phyloP scores from a whole-genome alignment of 768 basidiomycete species.

The Phylloporus sp. region DNA sequence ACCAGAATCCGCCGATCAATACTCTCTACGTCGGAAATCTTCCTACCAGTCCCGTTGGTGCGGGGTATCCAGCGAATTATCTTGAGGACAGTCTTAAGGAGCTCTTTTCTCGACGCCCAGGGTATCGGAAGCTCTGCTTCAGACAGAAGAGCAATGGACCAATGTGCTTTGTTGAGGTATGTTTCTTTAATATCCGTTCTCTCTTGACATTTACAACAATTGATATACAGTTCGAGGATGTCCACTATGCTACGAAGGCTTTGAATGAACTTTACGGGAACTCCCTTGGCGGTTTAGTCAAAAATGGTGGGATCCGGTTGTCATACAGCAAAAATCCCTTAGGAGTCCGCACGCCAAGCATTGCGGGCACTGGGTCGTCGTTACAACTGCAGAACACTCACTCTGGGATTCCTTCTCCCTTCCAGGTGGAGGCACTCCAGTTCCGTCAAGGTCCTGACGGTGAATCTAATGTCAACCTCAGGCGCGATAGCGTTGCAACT shows the following conservation, averaged over 20 bases:
- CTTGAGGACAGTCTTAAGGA: slow-evolving; percentile 85
- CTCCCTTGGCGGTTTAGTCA: slow-evolving; percentile 86
- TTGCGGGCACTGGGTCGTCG: slow-evolving; percentile 33
- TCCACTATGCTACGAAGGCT: slow-evolving; percentile 78
- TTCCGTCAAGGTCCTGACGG: slow-evolving; percentile 29
- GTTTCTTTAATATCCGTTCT: slow-evolving; percentile 5
- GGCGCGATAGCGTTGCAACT: slow-evolving; percentile 26
- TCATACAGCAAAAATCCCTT: slow-evolving; percentile 98
- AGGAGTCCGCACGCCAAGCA: slow-evolving; percentile 83
- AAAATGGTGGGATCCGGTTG: slow-evolving; percentile 91
- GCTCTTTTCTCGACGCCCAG: slow-evolving; percentile 73
- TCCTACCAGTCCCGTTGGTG: slow-evolving; percentile 72
- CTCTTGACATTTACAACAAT: slow-evolving; percentile 1
- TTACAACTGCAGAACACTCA: slow-evolving; percentile 28
- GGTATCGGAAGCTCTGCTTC: slow-evolving; percentile 91
- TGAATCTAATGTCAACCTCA: slow-evolving; percentile 18
- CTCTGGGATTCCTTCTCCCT: slow-evolving; percentile 24
- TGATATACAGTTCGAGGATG: slow-evolving; percentile 78
- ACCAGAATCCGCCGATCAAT: slow-evolving; percentile 98
- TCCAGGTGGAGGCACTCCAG: slow-evolving; percentile 26
- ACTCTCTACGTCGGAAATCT: slow-evolving; percentile 99
- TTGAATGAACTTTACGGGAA: slow-evolving; percentile 88
- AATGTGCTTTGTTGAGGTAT: slow-evolving; percentile 98
- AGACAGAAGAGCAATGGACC: slow-evolving; percentile 96
- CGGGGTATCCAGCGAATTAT: slow-evolving; percentile 70